Base-by-base conservation (phyloP, 441 rosid genomes). In the Hura crepitans region DNA sequence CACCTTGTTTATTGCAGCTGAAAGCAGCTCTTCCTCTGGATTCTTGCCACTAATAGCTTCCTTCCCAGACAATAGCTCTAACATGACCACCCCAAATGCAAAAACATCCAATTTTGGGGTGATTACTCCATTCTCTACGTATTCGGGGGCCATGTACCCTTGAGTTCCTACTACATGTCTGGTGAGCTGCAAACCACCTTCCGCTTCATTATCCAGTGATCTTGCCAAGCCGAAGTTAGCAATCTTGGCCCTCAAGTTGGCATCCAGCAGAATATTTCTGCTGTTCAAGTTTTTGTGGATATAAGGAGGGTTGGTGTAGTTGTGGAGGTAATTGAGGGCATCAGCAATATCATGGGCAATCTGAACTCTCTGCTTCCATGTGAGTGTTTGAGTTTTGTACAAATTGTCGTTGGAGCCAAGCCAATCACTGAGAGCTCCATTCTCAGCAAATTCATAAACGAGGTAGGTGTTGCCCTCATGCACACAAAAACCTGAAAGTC, bases 71-170 rank as follows among this genome's bases (percentile, higher is more conserved):
- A 91, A 78, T 43, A 91, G 90, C 87, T 89, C 97, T 81, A 91
- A 74, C 37, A 91, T 62, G 58, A 91, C 83, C 39, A 93, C 94
- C 60, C 98, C 98, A 18, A 85, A 91, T 9, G 95, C 90, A 23
- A 87, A 91, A 57, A 91, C 92, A 71, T 93, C 98, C 7, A 93
- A 75, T 46, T 88, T 85, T 0, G 96, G 85, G 42, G 96, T 88
- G 65, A 91, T 82, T 20, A 89, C 78, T 50, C 98, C 98, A 54
- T 90, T 89, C 75, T 93, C 95, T 0, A 91, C 70, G 71, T 89
- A 93, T 75, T 93, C 97, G 0, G 98, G 98, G 17, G 98, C 89
- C 91, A 90, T 79, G 65, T 91, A 94, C 25, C 97, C 96, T 33
- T 91, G 88, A 27, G 89, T 87, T 50, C 97, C 97, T 7, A 90